Percentiles rank a stretch among this genome's conserved stretches.
phyloP scores from a whole-genome alignment of 768 basidiomycete genomes.

The Termitomyces bulborhizus region DNA sequence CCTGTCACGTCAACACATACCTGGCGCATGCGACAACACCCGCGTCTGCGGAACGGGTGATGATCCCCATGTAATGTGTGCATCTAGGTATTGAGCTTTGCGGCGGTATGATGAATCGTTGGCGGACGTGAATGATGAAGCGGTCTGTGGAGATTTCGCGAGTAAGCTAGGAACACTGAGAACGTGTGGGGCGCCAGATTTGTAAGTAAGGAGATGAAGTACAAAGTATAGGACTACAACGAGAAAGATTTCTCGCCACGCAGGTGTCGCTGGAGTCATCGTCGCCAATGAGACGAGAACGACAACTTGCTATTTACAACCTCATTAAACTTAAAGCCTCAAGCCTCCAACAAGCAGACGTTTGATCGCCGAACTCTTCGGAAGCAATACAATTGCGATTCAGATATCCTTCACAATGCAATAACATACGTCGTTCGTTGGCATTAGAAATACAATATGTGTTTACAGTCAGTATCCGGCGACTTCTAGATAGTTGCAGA shows the following conservation, averaged over 20 bases:
- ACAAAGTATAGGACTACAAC: constrained; percentile 41
- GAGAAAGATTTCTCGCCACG: constrained; percentile 49
- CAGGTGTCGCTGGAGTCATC: constrained; percentile 38
- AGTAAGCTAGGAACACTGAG: constrained; percentile 7
- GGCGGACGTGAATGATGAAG: constrained; percentile 5
- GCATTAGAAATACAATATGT: not conserved
- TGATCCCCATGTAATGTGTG: constrained; percentile 32
- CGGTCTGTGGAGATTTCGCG: constrained; percentile 1
- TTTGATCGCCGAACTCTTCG: constrained; percentile 1
- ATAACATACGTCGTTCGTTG: not conserved
- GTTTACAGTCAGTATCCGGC: not conserved
- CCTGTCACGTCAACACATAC: constrained; percentile 27
- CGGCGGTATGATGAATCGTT: constrained; percentile 5
- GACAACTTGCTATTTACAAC: not conserved
- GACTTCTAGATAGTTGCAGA: not conserved
- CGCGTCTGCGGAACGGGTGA: constrained; percentile 49
- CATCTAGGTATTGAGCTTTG: constrained; percentile 13
- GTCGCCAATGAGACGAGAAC: constrained; percentile 3
- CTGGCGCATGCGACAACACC: constrained; percentile 71
- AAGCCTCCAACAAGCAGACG: not conserved
- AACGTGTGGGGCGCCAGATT: constrained; percentile 6
- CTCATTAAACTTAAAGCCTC: not conserved
- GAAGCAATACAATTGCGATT: not conserved
- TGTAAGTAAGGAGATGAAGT: constrained; percentile 37
- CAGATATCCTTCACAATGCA: too few relatives aligned